Evolutionary conservation across 2,329 filamentous ascomycete species (phyloP).

Genomic region (Trichoderma sp.): DNA sequence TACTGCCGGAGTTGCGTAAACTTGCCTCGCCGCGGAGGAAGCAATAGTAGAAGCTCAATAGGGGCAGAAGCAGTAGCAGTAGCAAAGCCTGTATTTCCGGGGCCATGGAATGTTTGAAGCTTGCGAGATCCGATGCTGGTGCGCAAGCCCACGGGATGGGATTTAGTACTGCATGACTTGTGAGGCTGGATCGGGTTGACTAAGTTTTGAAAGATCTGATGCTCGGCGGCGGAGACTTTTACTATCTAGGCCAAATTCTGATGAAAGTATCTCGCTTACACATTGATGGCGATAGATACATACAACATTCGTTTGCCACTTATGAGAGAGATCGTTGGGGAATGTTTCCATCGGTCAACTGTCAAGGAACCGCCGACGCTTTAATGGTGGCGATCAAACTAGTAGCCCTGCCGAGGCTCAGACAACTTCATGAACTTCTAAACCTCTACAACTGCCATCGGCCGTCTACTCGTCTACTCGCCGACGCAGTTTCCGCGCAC

Average conservation of each 20-base stretch:
- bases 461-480: not conserved
- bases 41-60: not conserved
- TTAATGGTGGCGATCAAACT: not conserved
- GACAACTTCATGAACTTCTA: not conserved
- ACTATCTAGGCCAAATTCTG: not conserved
- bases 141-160: not conserved
- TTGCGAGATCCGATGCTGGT: not conserved
- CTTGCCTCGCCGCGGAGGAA: not conserved
- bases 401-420: not conserved
- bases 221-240: not conserved
- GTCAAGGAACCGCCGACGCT: not conserved
- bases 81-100: not conserved
- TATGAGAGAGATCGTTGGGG: not conserved
- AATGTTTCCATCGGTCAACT: not conserved
- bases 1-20: not conserved
- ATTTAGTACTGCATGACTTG: not conserved
- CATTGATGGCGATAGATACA: not conserved
- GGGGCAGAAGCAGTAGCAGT: not conserved
- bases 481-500: not conserved
- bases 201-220: not conserved
- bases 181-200: not conserved
- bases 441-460: not conserved
- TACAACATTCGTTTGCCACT: not conserved
- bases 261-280: not conserved
- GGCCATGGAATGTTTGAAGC: not conserved